Percentiles rank a stretch among this genome's conserved stretches.
These are phyloP conservation scores for Colletotrichum caudatum DNA, from an alignment of 2,329 filamentous ascomycete genomes.

Conservation along the genomic window DNA sequence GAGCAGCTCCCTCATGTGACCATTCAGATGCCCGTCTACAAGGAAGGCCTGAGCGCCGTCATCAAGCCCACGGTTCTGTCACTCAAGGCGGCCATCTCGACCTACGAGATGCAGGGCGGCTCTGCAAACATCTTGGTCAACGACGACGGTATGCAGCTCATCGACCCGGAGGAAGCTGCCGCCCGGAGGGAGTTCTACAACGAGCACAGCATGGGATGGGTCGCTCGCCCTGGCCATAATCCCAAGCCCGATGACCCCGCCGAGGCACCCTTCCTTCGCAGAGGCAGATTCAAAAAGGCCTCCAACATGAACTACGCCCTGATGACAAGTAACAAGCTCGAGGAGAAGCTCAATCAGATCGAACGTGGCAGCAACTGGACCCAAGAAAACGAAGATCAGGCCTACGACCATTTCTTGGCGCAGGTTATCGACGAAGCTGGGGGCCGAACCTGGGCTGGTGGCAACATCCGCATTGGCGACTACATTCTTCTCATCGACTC, in stretches of 20 bases:
- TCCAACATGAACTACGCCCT: slow-evolving; percentile 77
- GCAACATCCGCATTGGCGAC: slow-evolving; percentile 69
- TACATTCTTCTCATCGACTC: slow-evolving; percentile 76
- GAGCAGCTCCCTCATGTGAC: slow-evolving; percentile 56
- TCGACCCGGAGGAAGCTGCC: slow-evolving; percentile 61
- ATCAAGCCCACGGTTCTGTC: slow-evolving; percentile 63
- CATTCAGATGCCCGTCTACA: slow-evolving; percentile 61
- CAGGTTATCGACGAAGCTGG: slow-evolving; percentile 63
- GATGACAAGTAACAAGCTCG: slow-evolving; percentile 65
- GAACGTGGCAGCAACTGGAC: slow-evolving; percentile 53
- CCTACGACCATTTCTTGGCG: slow-evolving; percentile 59
- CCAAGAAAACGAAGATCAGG: slow-evolving; percentile 56
- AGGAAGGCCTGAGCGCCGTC: slow-evolving; percentile 54
- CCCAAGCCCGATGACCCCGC: slow-evolving; percentile 62
- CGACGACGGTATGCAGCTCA: slow-evolving; percentile 75
- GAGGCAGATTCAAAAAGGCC: slow-evolving; percentile 74
- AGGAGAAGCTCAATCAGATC: slow-evolving; percentile 60
- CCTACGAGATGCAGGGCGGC: slow-evolving; percentile 68
- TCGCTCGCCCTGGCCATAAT: slow-evolving; percentile 64
- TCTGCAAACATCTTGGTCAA: slow-evolving; percentile 77
- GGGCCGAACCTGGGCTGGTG: slow-evolving; percentile 66
- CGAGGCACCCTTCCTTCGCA: slow-evolving; percentile 63
- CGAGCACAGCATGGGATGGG: slow-evolving; percentile 69
- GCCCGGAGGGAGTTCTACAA: slow-evolving; percentile 67
- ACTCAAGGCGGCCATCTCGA: slow-evolving; percentile 62